Percentiles rank a stretch among this genome's conserved stretches.
Conservation (phyloP, 306 rosid genomes). For the Vigna nakashimae region DNA sequence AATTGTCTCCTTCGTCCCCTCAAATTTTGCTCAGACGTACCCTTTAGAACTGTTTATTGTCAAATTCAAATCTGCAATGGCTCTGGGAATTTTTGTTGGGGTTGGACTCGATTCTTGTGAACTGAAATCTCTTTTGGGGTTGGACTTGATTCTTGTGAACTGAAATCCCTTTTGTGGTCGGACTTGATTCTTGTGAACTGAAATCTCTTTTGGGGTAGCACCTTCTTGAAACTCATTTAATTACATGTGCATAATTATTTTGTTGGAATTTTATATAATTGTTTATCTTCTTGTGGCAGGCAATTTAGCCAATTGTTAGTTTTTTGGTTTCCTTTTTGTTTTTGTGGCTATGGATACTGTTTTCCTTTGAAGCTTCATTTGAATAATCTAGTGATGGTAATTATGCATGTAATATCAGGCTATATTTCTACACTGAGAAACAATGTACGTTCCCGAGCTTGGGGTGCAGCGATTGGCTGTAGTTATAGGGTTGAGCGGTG, state of each 20-base stretch:
- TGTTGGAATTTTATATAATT: not conserved
- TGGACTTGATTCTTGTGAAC: not conserved
- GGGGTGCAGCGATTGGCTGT: constrained; percentile 98
- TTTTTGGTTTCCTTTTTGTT: constrained; percentile 32
- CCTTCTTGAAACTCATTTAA: constrained; percentile 27
- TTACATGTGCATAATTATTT: not conserved
- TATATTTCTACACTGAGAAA: constrained; percentile 90
- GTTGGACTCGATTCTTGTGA: not conserved
- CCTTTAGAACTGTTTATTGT: not conserved
- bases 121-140: constrained; percentile 2
- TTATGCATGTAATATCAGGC: constrained; percentile 59
- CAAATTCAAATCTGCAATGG: constrained; percentile 7
- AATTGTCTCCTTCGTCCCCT: not conserved
- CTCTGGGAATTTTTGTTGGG: not conserved
- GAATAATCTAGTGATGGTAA: constrained; percentile 36
- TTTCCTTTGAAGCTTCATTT: constrained; percentile 33
- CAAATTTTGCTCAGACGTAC: not conserved
- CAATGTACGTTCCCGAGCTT: constrained; percentile 94
- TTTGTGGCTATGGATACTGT: constrained; percentile 10
- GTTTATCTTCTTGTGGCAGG: not conserved
- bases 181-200: not conserved
- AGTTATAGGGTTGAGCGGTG: constrained; percentile 90
- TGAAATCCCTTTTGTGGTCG: not conserved
- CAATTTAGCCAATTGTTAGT: constrained; percentile 14
- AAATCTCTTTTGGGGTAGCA: not conserved